phyloP scores from a whole-genome alignment of 2,329 filamentous ascomycete genomes.

The Pseudogymnoascus sp. region DNA sequence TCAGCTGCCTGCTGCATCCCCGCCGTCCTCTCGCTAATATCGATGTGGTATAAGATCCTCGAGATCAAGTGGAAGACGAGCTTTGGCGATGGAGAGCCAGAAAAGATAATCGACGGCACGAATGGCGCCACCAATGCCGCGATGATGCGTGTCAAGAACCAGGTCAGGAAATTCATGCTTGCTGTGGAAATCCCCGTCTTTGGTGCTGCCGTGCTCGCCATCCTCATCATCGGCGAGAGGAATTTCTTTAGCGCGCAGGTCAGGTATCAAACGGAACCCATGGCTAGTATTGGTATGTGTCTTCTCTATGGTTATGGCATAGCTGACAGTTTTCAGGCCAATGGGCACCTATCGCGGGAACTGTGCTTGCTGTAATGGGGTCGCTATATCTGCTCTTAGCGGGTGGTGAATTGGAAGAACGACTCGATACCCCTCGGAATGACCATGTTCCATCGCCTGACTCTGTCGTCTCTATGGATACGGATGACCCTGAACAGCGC shows the following conservation, averaged over 20 bases:
- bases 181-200: constrained; percentile 52
- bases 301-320: constrained; percentile 1
- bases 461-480: constrained; percentile 5
- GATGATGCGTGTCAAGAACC: constrained; percentile 47
- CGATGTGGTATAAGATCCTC: constrained; percentile 56
- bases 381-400: constrained; percentile 46
- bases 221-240: constrained; percentile 52
- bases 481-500: background rate
- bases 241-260: constrained; percentile 55
- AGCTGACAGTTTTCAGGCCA: constrained; percentile 36
- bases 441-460: constrained; percentile 1
- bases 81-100: constrained; percentile 27
- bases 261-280: constrained; percentile 51
- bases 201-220: constrained; percentile 46
- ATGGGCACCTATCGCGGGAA: constrained; percentile 52
- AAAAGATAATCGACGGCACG: constrained; percentile 40
- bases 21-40: constrained; percentile 50
- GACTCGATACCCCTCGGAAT: background rate
- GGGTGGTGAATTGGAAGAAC: constrained; percentile 10
- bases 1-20: constrained; percentile 57
- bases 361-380: constrained; percentile 46
- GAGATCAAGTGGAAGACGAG: constrained; percentile 50
- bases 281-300: constrained; percentile 47
- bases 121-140: constrained; percentile 43
- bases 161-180: constrained; percentile 43